Conservation (phyloP, 768 basidiomycete genomes). For the Xerocomellus dryophilus region DNA sequence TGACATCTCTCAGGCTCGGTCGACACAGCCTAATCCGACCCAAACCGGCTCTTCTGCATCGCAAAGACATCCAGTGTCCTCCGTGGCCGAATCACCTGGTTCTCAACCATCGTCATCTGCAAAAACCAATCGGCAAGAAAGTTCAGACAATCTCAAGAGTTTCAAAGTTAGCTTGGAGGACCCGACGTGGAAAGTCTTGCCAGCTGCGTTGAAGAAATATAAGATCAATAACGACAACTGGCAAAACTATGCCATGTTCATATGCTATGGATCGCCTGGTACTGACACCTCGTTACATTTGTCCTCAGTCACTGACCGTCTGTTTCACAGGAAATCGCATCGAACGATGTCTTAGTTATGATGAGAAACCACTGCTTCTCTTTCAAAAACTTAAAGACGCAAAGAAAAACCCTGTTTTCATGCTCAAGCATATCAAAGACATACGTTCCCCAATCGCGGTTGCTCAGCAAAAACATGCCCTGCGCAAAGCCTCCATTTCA, state of each 20-base stretch:
- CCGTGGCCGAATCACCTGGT: conserved; percentile 30
- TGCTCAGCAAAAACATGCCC: conserved; percentile 93
- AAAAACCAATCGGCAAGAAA: conserved; percentile 58
- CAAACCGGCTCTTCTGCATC: conserved; percentile 29
- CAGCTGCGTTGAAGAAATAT: conserved; percentile 97
- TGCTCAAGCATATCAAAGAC: conserved; percentile 92
- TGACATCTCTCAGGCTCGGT: conserved; percentile 47
- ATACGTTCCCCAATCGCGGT: conserved; percentile 97
- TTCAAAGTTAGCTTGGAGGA: conserved; percentile 98
- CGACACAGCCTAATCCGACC: conserved; percentile 14
- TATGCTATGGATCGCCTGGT: conserved; percentile 95
- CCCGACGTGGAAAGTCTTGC: conserved; percentile 97
- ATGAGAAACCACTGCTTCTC: conserved; percentile 94
- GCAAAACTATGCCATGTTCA: conserved; percentile 99
- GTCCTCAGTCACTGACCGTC: neutral
- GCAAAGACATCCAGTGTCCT: conserved; percentile 26
- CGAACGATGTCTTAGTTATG: conserved; percentile 94
- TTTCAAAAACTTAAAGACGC: conserved; percentile 98
- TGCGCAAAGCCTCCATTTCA: conserved; percentile 65
- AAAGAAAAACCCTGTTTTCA: conserved; percentile 98
- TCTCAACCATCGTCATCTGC: conserved; percentile 29
- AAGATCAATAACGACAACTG: conserved; percentile 98
- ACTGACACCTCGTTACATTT: conserved; percentile 3
- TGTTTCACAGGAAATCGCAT: conserved; percentile 56
- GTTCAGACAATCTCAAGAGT: conserved; percentile 75